Evolutionary conservation across 1,284 basidiomycete genomes (phyloP).

Genomic region (Microbotryum silenes-acaulis): DNA sequence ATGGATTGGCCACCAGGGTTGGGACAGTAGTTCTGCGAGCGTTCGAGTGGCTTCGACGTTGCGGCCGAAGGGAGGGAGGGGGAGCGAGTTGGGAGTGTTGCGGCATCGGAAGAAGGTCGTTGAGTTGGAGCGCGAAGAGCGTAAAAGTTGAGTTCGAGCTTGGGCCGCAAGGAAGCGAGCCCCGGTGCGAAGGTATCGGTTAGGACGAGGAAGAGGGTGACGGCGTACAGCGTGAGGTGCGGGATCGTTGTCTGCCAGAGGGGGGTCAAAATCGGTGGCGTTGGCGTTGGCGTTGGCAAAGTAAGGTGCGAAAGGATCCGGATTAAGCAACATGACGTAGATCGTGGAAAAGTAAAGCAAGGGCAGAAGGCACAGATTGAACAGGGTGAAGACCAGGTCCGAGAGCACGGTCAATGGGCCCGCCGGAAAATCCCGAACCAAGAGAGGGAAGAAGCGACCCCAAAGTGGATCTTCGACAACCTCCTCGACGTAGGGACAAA

Average conservation of each 20-base stretch:
- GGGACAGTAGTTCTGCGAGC: neutral
- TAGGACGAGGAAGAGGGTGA: too few species aligned
- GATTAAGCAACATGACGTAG: neutral
- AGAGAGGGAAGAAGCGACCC: neutral
- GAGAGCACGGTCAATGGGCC: neutral
- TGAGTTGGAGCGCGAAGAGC: too few species aligned
- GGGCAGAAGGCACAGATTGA: neutral
- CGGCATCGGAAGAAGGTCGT: neutral
- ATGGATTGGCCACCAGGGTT: neutral
- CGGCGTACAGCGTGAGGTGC: too few species aligned
- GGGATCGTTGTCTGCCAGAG: too few species aligned
- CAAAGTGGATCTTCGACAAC: neutral
- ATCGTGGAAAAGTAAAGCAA: neutral
- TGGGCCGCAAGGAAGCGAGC: too few species aligned
- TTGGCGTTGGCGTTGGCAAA: slow-evolving; percentile 1
- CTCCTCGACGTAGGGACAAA: slow-evolving; percentile 14
- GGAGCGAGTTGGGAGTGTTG: neutral
- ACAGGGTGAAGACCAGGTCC: neutral
- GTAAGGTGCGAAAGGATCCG: neutral
- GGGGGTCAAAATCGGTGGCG: too few species aligned
- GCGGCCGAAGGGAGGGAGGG: neutral
- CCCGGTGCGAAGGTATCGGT: too few species aligned
- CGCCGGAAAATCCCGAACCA: neutral
- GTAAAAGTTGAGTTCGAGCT: too few species aligned
- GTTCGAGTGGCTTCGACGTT: neutral